Evolutionary conservation across 2,329 filamentous ascomycete species (phyloP), one percentile per base, ranked within the genome.

Genomic region (Stagonosporopsis rhizophila): DNA sequence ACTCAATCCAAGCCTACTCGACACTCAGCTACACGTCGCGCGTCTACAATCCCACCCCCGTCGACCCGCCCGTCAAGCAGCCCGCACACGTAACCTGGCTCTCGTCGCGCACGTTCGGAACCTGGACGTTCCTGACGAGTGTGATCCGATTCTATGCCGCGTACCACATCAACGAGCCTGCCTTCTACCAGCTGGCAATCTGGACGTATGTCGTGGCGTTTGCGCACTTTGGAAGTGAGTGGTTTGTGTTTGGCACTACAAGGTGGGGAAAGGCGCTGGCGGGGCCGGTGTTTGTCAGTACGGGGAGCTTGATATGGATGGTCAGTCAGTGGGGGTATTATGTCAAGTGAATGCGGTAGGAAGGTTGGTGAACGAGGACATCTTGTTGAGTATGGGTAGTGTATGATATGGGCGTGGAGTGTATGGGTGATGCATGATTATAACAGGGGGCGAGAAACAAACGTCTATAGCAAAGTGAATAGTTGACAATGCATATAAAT

Each of bases 11-110:
- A 81, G 87, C 90, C 72, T 96, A 96, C 78, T 70, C 81, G 32
- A 96, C 92, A 17, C 83, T 93, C 3, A 83, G 87, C 75, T 96
- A 91, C 79, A 92, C 92, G 7, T 87, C 88, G n/a, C 89, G 91
- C 75, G 86, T 98, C 71, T 99, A 98, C 82, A 86, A 89, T 66
- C 87, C 87, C 76, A 85, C 78, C 56, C 75, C 35, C 71, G 76
- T 59, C 44, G 63, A 76, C 75, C 9, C 76, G 74, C 11, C 77
- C 71, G 53, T 75, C 20, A 65, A 60, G 25, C 63, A 67, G 62
- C 74, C 74, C 28, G 77, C 80, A 56, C 83, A 75, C 76, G 85
- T 91, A 52, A 93, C 90, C 6, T 86, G 89, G 5, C 85, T 96
- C 27, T 88, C 87, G 11, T 88, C 88, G 23, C 88, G 91, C 61